phyloP scores from a whole-genome alignment of 495 filamentous ascomycete species.

The Jackrogersella multiformis region DNA sequence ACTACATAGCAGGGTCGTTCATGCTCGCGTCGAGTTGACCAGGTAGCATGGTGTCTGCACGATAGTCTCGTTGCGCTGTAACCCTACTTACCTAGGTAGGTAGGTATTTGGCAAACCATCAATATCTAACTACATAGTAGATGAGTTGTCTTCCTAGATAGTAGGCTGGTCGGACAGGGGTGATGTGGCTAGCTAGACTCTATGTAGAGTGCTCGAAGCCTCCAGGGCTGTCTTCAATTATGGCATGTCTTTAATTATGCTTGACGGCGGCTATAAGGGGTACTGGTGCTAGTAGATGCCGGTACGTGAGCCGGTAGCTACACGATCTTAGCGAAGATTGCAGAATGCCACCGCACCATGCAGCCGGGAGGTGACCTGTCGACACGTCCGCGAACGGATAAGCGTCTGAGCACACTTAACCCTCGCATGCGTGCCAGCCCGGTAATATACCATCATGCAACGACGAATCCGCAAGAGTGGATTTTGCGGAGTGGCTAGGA shows the following conservation, averaged over 20 bases:
- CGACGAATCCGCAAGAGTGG: constrained; percentile 12
- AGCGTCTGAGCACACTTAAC: not conserved
- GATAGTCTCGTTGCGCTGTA: not conserved
- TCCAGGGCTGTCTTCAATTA: too few species aligned
- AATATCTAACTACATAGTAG: constrained; percentile 6
- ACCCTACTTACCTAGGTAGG: too few species aligned
- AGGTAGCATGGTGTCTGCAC: constrained; percentile 5
- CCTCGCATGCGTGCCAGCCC: constrained; percentile 3
- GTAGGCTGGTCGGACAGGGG: constrained; percentile 15
- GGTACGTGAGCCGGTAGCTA: constrained; percentile 20
- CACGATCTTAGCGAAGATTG: constrained; percentile 20
- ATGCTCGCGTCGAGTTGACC: not conserved
- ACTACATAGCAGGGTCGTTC: not conserved
- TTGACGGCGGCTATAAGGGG: constrained; percentile 7
- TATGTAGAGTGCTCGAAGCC: too few species aligned
- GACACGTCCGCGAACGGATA: constrained; percentile 3
- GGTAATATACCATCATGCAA: constrained; percentile 15
- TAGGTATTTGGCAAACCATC: too few species aligned
- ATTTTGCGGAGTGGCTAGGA: constrained; percentile 11
- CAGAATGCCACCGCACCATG: constrained; percentile 18
- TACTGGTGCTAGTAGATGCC: constrained; percentile 10
- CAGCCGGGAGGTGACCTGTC: constrained; percentile 20
- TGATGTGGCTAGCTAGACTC: not conserved
- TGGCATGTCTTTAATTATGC: constrained; percentile 6
- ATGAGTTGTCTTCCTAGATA: constrained; percentile 2